These are phyloP conservation scores for Quercus bicolor DNA, from an alignment of 306 rosid genomes.

Conservation along the genomic window DNA sequence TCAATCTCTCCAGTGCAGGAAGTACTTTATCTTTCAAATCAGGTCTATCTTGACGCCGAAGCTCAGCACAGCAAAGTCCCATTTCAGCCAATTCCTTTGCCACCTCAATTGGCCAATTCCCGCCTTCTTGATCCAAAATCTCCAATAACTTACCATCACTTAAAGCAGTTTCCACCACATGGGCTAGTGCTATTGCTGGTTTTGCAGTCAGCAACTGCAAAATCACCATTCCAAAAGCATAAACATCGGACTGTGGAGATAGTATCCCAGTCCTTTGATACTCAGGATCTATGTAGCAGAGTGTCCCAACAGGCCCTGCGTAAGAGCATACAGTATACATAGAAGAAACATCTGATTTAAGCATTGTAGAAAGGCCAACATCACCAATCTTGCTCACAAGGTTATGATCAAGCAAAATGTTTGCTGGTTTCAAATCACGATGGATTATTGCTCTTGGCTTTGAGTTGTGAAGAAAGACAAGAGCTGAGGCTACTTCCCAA, in stretches of 20 bases:
- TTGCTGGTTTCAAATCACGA: constrained; percentile 93
- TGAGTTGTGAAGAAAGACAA: constrained; percentile 79
- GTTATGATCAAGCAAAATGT: constrained; percentile 83
- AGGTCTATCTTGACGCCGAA: constrained; percentile 84
- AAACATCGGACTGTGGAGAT: constrained; percentile 84
- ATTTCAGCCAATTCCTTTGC: constrained; percentile 60
- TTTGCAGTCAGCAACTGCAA: constrained; percentile 82
- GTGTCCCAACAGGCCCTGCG: constrained; percentile 78
- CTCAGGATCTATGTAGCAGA: constrained; percentile 93
- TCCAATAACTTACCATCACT: constrained; percentile 36
- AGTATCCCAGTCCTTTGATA: constrained; percentile 75
- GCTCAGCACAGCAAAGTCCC: constrained; percentile 82
- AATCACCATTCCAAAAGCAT: constrained; percentile 91
- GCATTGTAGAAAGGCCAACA: constrained; percentile 75
- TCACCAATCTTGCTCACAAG: constrained; percentile 93
- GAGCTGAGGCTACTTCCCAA: constrained; percentile 95
- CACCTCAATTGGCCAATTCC: constrained; percentile 82
- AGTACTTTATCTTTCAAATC: constrained; percentile 66
- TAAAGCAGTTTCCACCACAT: constrained; percentile 75
- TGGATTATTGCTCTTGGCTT: constrained; percentile 90
- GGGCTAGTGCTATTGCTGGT: constrained; percentile 74
- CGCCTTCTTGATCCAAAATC: constrained; percentile 73
- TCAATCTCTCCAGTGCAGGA: constrained; percentile 66
- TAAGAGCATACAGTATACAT: constrained; percentile 48
- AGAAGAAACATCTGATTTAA: constrained; percentile 46